Evolutionary conservation across 164 flowering plant species (phyloP), one percentile per base, ranked within the genome.

Genomic region (Nymphaea colorata): DNA sequence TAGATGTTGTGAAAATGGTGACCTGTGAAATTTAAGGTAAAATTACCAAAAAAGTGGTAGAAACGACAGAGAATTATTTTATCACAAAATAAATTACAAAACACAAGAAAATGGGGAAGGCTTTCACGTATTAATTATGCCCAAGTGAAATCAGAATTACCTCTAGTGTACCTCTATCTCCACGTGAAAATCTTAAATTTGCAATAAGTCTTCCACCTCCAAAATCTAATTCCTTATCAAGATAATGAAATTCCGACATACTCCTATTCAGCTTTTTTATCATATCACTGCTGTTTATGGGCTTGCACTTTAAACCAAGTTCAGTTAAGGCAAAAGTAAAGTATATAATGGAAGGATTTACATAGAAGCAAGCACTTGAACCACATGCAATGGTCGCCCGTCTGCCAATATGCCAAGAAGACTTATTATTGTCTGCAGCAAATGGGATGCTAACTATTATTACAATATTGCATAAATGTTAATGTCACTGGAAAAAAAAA

Each of bases 171-270:
- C 99, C 99, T 69, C 75, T 79, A 36, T 75, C 72, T 57, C 93
- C 91, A 67, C 90, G 87, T 77, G 84, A 82, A 78, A 94, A 76
- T 74, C 97, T 84, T 65, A 94, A 76, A 66, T 74, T 80, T 41
- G 96, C 90, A 77, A 80, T 82, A 75, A 78, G 86, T 76, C 82
- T 91, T 60, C 93, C 97, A 70, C 83, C 86, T 71, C 78, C 82
- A 81, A 91, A 89, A 63, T 85, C 89, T 78, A 94, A 79, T 70
- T 86, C 89, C 71, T 88, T 84, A 69, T 91, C 95, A 81, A 94
- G 74, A 81, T 64, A 69, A 8, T 73, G 70, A 51, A 76, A 75
- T 42, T 82, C 79, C 68, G 60, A 66, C 73, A 82, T 89, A 70
- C 82, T 83, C 81, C 86, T 94, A 42, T 73, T 81, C 68, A 94